These are phyloP conservation scores for Pleurostoma richardsiae DNA, from an alignment of 2,329 filamentous ascomycete genomes.

Conservation along the genomic window DNA sequence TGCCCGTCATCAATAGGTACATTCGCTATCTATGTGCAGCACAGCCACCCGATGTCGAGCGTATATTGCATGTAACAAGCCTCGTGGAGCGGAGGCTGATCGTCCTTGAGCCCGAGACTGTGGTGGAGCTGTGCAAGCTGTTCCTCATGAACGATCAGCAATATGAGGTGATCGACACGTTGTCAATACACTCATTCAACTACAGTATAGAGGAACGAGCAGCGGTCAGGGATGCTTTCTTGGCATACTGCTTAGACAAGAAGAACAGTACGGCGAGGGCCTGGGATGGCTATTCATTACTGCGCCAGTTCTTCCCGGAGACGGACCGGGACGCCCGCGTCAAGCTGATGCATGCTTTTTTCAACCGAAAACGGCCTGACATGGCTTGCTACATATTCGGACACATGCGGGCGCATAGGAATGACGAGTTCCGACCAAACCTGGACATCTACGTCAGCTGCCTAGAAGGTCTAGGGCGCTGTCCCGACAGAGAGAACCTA, in stretches of 20 bases:
- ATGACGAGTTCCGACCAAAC: constrained; percentile 59
- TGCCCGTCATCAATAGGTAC: constrained; percentile 64
- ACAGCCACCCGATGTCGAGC: constrained; percentile 59
- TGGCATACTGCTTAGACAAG: constrained; percentile 62
- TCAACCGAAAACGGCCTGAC: constrained; percentile 69
- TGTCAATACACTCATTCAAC: constrained; percentile 69
- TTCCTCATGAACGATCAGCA: constrained; percentile 74
- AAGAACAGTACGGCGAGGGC: constrained; percentile 56
- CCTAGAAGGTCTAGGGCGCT: constrained; percentile 68
- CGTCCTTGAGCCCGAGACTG: constrained; percentile 67
- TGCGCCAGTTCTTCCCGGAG: constrained; percentile 60
- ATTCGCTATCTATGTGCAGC: constrained; percentile 62
- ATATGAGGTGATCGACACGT: constrained; percentile 74
- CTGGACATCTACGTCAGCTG: constrained; percentile 72
- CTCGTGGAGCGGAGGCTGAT: constrained; percentile 67
- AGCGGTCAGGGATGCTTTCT: constrained; percentile 60
- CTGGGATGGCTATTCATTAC: constrained; percentile 63
- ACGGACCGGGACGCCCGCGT: constrained; percentile 62
- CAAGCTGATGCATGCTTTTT: constrained; percentile 77
- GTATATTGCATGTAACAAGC: constrained; percentile 67
- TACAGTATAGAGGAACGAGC: constrained; percentile 67
- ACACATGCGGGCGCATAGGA: constrained; percentile 81
- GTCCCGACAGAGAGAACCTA: constrained; percentile 58
- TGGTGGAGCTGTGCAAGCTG: constrained; percentile 66
- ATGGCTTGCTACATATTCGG: constrained; percentile 85